phyloP scores from a whole-genome alignment of 257 asterid genomes.

The Scutellaria minor region DNA sequence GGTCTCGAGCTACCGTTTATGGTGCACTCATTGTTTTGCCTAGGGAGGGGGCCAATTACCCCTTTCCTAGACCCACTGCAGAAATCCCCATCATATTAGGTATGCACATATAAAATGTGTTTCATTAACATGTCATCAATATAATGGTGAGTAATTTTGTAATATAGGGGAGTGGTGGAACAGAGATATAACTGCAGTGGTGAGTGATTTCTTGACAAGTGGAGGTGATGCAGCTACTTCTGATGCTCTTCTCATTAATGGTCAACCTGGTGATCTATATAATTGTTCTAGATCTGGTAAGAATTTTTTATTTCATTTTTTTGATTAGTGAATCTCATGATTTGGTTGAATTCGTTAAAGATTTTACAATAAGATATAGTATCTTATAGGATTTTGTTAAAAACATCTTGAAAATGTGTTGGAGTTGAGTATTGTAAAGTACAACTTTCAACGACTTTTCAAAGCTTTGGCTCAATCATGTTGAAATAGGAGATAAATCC shows the following conservation, averaged over 20 bases:
- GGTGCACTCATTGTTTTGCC: constrained; percentile 56
- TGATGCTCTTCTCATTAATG: constrained; percentile 53
- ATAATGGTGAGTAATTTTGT: not conserved
- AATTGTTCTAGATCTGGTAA: constrained; percentile 54
- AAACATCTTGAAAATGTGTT: too few relatives aligned
- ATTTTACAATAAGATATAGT: too few relatives aligned
- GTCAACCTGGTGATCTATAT: constrained; percentile 61
- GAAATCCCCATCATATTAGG: constrained; percentile 57
- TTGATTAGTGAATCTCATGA: too few relatives aligned
- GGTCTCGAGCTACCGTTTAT: constrained; percentile 57
- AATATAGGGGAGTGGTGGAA: constrained; percentile 60
- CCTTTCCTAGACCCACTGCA: constrained; percentile 49
- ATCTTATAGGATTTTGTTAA: too few relatives aligned
- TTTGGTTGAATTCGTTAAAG: too few relatives aligned
- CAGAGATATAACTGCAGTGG: constrained; percentile 38
- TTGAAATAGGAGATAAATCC: too few relatives aligned
- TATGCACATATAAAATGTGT: not conserved
- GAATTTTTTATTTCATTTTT: too few relatives aligned
- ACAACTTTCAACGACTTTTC: too few relatives aligned
- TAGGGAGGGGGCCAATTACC: constrained; percentile 33
- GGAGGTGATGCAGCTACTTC: constrained; percentile 47
- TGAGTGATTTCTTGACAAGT: constrained; percentile 27
- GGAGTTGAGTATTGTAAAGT: too few relatives aligned
- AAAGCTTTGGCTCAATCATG: too few relatives aligned
- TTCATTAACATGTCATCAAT: not conserved